A percentile compares a stretch with the other conserved stretches of the same genome.
Evolutionary conservation across 2,329 filamentous ascomycete species (phyloP).

Genomic region (Tolypocladium ovalisporum): DNA sequence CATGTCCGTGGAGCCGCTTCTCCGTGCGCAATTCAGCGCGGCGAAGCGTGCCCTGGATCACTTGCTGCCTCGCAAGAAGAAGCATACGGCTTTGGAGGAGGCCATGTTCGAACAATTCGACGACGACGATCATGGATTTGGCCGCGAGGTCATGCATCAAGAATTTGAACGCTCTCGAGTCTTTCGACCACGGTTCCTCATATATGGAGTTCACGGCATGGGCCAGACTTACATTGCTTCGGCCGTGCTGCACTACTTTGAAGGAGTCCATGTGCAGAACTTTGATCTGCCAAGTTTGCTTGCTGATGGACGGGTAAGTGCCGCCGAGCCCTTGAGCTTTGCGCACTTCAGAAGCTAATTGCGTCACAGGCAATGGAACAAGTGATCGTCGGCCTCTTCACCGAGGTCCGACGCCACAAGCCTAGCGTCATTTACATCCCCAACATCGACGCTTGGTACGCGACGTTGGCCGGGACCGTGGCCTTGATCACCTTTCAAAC

Average conservation of each 20-base stretch:
- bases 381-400: constrained; percentile 80
- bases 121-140: constrained; percentile 73
- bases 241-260: constrained; percentile 80
- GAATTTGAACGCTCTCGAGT: constrained; percentile 82
- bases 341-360: constrained; percentile 10
- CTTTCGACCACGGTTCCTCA: constrained; percentile 78
- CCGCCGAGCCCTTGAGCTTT: background rate
- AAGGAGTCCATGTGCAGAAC: constrained; percentile 87
- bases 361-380: constrained; percentile 60
- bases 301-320: constrained; percentile 64
- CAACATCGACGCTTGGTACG: constrained; percentile 79
- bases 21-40: constrained; percentile 60
- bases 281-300: constrained; percentile 85
- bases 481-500: constrained; percentile 74
- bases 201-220: constrained; percentile 79
- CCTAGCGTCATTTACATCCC: constrained; percentile 94
- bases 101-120: constrained; percentile 83
- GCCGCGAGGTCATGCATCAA: constrained; percentile 61
- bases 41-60: constrained; percentile 62
- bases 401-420: constrained; percentile 87
- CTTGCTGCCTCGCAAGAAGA: constrained; percentile 75
- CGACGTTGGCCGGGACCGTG: constrained; percentile 47
- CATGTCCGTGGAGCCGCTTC: constrained; percentile 67
- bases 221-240: constrained; percentile 83
- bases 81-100: constrained; percentile 81